Percentiles rank a stretch among this genome's conserved stretches.
Conservation (phyloP, 805 yeast genomes). For the Wickerhamia fluorescens region DNA sequence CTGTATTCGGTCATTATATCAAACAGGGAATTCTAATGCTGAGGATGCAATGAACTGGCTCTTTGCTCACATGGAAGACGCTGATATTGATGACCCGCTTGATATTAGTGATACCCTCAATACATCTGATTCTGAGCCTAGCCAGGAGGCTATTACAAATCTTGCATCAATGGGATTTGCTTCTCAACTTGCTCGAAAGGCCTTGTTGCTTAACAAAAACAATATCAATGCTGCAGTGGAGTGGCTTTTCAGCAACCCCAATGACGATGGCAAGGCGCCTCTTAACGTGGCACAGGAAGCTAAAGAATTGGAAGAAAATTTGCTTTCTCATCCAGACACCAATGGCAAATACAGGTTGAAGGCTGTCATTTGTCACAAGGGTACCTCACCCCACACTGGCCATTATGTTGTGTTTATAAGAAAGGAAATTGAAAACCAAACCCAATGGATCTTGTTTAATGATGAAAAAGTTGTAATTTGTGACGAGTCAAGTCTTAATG, state of each 20-base stretch:
- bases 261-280: slow-evolving; percentile 53
- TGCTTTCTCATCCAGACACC: slow-evolving; percentile 5
- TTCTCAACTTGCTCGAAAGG: slow-evolving; percentile 58
- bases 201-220: slow-evolving; percentile 50
- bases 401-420: slow-evolving; percentile 79
- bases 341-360: slow-evolving; percentile 41
- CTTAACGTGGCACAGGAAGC: slow-evolving; percentile 24
- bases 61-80: slow-evolving; percentile 81
- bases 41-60: slow-evolving; percentile 90
- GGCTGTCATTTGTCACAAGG: slow-evolving; percentile 82
- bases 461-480: slow-evolving; percentile 80
- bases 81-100: slow-evolving; percentile 64
- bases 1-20: slow-evolving; percentile 57
- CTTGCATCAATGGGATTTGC: slow-evolving; percentile 76
- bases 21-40: slow-evolving; percentile 56
- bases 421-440: slow-evolving; percentile 28
- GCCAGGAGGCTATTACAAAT: slow-evolving; percentile 36
- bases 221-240: slow-evolving; percentile 77
- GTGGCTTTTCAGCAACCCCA: slow-evolving; percentile 82
- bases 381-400: slow-evolving; percentile 83
- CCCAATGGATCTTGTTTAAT: slow-evolving; percentile 72
- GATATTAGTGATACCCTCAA: slow-evolving; percentile 11
- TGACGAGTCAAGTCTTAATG: slow-evolving; percentile 35
- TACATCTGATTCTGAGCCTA: slow-evolving; percentile 17
- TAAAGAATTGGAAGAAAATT: slow-evolving; percentile 8